Base-by-base conservation (phyloP, 2,329 filamentous ascomycete species). In the Colletotrichum lentis region DNA sequence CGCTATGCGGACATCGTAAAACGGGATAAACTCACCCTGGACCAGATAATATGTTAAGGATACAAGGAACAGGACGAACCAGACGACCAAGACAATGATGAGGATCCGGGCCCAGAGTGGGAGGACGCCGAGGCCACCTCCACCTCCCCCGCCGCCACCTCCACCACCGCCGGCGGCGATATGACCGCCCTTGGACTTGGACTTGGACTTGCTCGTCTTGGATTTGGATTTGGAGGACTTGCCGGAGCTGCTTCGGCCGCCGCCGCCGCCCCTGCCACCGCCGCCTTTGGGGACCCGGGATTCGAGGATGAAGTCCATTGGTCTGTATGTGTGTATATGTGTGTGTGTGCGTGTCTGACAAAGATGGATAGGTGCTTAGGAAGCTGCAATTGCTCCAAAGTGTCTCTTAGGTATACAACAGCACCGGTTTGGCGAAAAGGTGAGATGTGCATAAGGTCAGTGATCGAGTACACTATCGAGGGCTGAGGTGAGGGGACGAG, bases 61-160 rank as follows among this genome's bases (percentile, higher is more conserved):
- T 16, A 62, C 47, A 14, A 70, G 37, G 24, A 68, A 70, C 37
- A 70, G 18, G 24, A 65, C 41, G 18, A 60, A 52, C 62, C 62
- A 67, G n/a, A 71, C 44, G 20, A 71, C 61, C 57, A 55, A 43
- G 20, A 71, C 10, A 41, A 71, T 57, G 67, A 69, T 67, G 62
- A 71, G 67, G 12, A 71, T 46, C 14, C 67, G 69, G 49, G 67
- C 69, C 67, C 69, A 71, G 27, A 67, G 35, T 44, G 69, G 69
- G 2, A 71, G 37, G 16, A 5, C 18, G 20, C 43, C 37, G 55
- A 69, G 62, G 50, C 65, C 68, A n/a, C 55, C 58, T n/a, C 53
- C 55, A 1, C 58, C 57, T 6, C 57, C 53, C 11, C 61, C 41
- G 5, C 54, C 54, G 8, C 58, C 58, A 0, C 58, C 50, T 10